These are phyloP conservation scores for Penicillium soppii DNA, from an alignment of 495 filamentous ascomycete species.

Conservation along the genomic window DNA sequence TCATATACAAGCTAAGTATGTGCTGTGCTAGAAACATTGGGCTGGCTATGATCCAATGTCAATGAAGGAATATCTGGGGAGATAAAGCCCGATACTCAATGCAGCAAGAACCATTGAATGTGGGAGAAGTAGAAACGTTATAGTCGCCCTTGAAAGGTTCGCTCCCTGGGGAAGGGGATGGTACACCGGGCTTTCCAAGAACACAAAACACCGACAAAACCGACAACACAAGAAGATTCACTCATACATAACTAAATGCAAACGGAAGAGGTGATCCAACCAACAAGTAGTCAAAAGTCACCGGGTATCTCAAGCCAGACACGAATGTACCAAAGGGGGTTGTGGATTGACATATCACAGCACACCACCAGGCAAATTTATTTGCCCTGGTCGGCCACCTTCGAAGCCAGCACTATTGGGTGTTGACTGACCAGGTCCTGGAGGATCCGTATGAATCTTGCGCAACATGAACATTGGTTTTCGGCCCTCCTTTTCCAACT, in stretches of 20 bases:
- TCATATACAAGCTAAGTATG: slow-evolving; percentile 6
- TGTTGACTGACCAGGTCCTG: slow-evolving; percentile 23
- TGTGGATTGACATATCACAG: slow-evolving; percentile 24
- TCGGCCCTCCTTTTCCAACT: slow-evolving; percentile 90
- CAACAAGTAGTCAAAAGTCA: slow-evolving; percentile 10
- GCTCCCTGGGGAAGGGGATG: background rate
- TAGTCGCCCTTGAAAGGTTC: slow-evolving; percentile 5
- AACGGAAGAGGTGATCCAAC: slow-evolving; percentile 24
- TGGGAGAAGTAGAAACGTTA: slow-evolving; percentile 4
- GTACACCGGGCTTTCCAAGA: slow-evolving; percentile 3
- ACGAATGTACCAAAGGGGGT: slow-evolving; percentile 12
- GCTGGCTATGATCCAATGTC: background rate
- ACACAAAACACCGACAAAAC: slow-evolving; percentile 4
- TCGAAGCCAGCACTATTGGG: slow-evolving; percentile 47
- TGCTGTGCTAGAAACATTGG: background rate
- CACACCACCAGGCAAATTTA: slow-evolving; percentile 46
- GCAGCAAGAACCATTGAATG: slow-evolving; percentile 7
- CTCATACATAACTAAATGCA: slow-evolving; percentile 10
- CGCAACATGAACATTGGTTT: slow-evolving; percentile 99
- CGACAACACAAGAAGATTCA: background rate
- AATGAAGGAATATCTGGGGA: slow-evolving; percentile 11
- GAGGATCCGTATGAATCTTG: slow-evolving; percentile 45
- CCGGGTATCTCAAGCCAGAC: slow-evolving; percentile 35
- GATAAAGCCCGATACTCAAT: slow-evolving; percentile 23
- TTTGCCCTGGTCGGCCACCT: slow-evolving; percentile 35